A percentile compares a stretch with the other conserved stretches of the same genome.
Conservation (phyloP, 2,329 filamentous ascomycete genomes). For the Colletotrichum melonis region DNA sequence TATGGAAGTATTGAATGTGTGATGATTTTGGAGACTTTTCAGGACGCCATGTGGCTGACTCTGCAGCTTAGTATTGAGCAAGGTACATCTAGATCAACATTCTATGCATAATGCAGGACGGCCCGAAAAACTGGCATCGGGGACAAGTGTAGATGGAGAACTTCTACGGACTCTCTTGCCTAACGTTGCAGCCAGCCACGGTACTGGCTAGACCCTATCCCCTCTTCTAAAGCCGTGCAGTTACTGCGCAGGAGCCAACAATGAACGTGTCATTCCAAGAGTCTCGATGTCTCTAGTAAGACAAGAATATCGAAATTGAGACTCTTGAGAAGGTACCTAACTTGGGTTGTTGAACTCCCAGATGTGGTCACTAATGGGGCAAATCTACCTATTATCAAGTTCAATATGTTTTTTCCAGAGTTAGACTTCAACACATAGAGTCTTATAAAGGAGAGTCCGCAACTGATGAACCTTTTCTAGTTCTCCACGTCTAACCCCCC, state of each 20-base stretch:
- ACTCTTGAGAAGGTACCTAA: not conserved
- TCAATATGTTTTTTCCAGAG: too few relatives aligned
- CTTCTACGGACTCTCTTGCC: not conserved
- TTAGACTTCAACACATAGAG: too few relatives aligned
- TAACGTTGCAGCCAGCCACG: not conserved
- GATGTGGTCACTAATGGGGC: too few relatives aligned
- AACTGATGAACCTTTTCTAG: not conserved
- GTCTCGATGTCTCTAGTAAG: not conserved
- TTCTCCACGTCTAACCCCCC: not conserved
- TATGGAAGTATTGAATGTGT: accelerated
- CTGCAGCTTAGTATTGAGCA: not conserved
- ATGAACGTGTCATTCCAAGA: not conserved
- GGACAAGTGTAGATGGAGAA: not conserved
- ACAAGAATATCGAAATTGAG: not conserved
- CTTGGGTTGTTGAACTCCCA: not conserved
- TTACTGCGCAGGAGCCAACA: not conserved
- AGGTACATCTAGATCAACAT: not conserved
- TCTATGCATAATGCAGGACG: not conserved
- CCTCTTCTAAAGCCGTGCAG: not conserved
- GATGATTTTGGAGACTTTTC: not conserved
- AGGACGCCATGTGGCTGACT: not conserved
- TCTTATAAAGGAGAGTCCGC: too few relatives aligned
- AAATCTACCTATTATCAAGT: too few relatives aligned
- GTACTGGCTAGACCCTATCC: not conserved
- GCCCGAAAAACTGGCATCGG: not conserved